Evolutionary conservation across 2,329 filamentous ascomycete species (phyloP).

Genomic region (Trichophyton verrucosum): DNA sequence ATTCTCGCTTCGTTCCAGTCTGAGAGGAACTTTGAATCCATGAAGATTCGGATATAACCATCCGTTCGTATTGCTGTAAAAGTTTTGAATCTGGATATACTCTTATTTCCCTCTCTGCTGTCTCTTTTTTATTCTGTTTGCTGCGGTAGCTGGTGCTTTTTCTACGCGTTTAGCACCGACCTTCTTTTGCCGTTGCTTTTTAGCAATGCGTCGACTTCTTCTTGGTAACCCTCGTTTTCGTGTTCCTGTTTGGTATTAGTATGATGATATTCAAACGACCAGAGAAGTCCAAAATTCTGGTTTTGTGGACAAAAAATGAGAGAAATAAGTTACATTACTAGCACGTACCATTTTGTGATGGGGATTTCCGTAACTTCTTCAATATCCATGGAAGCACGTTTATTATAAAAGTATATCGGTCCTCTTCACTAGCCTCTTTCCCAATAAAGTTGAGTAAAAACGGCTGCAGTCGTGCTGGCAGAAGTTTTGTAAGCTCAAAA

Average conservation of each 20-base stretch:
- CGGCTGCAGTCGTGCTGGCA: not conserved
- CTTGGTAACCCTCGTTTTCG: not conserved
- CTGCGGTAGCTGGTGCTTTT: not conserved
- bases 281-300: not conserved
- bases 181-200: not conserved
- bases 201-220: not conserved
- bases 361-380: not conserved
- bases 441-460: slow-evolving; percentile 2
- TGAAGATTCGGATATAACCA: not conserved
- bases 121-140: not conserved
- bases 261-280: not conserved
- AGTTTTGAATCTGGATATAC: no score
- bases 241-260: not conserved
- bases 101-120: not conserved
- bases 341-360: not conserved
- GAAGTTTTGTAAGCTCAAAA: not conserved
- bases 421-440: not conserved
- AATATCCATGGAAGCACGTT: slow-evolving; percentile 1
- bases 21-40: not conserved
- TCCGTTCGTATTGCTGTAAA: not conserved
- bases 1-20: not conserved
- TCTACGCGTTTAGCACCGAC: not conserved
- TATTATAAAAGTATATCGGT: slow-evolving; percentile 4
- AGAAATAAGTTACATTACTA: not conserved
- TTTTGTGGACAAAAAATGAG: no score